These are phyloP conservation scores for Cyberlindnera galapagoensis DNA, from an alignment of 805 yeast species.

Conservation along the genomic window DNA sequence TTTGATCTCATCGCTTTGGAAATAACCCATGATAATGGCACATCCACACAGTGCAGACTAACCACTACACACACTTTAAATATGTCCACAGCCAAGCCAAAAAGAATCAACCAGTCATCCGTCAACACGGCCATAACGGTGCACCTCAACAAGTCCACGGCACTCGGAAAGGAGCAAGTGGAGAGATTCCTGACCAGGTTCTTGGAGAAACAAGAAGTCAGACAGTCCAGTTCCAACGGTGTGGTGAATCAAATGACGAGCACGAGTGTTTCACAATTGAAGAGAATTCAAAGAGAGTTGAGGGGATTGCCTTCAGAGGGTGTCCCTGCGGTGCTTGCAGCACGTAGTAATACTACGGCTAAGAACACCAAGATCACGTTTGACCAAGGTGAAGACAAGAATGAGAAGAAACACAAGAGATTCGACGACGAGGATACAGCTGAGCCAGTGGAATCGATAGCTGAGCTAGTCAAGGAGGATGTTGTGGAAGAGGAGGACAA, in stretches of 20 bases:
- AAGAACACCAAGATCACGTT: neutral
- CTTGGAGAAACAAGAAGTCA: conserved; percentile 26
- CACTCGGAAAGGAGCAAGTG: conserved; percentile 35
- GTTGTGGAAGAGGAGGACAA: conserved; percentile 2
- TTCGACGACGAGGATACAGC: conserved; percentile 14
- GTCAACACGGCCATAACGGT: conserved; percentile 24
- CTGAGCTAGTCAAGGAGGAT: neutral
- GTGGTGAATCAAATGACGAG: conserved; percentile 17
- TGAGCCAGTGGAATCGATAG: no score
- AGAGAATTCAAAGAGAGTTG: conserved; percentile 69
- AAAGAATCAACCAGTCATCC: conserved; percentile 16
- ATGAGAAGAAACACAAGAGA: conserved; percentile 17
- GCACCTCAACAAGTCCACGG: conserved; percentile 9
- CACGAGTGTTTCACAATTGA: conserved; percentile 47
- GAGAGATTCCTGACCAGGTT: conserved; percentile 39
- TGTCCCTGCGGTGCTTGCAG: conserved; percentile 3
- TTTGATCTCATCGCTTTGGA: no score
- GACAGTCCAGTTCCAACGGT: conserved; percentile 18
- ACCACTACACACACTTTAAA: neutral
- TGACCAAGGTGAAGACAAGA: conserved; percentile 1
- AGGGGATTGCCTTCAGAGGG: conserved; percentile 69
- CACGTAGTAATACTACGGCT: conserved; percentile 4
- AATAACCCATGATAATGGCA: no score
- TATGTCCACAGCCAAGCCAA: conserved; percentile 13
- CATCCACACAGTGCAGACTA: no score